Conservation (phyloP, 805 yeast genomes). For the Saturnispora saitoi region DNA sequence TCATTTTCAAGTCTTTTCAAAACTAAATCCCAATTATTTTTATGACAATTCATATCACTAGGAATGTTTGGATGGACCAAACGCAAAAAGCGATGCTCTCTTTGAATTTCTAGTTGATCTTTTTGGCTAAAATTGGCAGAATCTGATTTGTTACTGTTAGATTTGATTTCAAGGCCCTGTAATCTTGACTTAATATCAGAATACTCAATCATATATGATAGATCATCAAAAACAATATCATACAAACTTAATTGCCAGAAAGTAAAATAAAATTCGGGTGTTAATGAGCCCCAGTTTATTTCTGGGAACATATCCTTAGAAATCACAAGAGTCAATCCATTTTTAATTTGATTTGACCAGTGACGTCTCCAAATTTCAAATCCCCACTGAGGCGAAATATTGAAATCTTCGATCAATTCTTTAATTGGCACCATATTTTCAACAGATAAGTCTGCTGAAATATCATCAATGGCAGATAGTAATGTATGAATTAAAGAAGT, state of each 20-base stretch:
- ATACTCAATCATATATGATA: constrained; percentile 42
- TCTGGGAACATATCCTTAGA: constrained; percentile 13
- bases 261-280: constrained; percentile 39
- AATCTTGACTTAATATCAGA: constrained; percentile 32
- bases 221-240: constrained; percentile 52
- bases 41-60: constrained; percentile 39
- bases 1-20: constrained; percentile 24
- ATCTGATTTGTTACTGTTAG: constrained; percentile 26
- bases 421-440: constrained; percentile 33
- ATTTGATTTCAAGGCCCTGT: constrained; percentile 30
- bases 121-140: constrained; percentile 14
- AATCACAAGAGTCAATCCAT: constrained; percentile 11
- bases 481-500: constrained; percentile 58
- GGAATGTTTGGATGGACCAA: constrained; percentile 26
- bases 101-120: constrained; percentile 20
- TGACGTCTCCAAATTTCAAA: constrained; percentile 69
- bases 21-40: constrained; percentile 29
- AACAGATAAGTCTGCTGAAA: constrained; percentile 19
- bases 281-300: constrained; percentile 24
- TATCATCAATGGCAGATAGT: constrained; percentile 48
- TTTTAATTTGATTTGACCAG: constrained; percentile 25
- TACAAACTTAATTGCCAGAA: constrained; percentile 73
- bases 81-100: constrained; percentile 19
- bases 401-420: constrained; percentile 34
- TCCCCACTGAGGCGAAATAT: constrained; percentile 52